A percentile compares a stretch with the other conserved stretches of the same genome.
Conservation (phyloP, 345 rosid genomes). For the Pugionium dolabratum region DNA sequence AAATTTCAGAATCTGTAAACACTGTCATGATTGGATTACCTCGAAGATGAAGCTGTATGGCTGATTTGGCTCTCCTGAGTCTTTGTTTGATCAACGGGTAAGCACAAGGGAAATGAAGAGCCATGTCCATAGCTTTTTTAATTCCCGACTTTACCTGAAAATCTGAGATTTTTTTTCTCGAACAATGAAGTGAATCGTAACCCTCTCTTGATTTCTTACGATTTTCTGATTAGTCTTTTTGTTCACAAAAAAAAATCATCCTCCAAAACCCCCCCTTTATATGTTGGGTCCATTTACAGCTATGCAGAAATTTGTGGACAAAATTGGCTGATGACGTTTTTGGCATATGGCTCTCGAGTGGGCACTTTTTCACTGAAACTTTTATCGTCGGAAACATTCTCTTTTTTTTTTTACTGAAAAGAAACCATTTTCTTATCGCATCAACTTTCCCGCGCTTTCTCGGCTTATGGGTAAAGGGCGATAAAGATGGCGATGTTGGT, state of each 20-base stretch:
- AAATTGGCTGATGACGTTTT: background rate
- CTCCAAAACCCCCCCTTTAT: constrained; percentile 1
- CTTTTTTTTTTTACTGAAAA: constrained; percentile 10
- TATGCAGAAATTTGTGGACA: constrained; percentile 27
- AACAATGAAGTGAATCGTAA: constrained; percentile 14
- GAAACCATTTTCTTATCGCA: background rate
- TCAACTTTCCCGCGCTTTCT: constrained; percentile 36
- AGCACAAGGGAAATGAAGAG: constrained; percentile 28
- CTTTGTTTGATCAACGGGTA: constrained; percentile 35
- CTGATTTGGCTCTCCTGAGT: constrained; percentile 10
- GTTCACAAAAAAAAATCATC: background rate
- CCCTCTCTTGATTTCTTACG: background rate
- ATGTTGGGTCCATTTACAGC: constrained; percentile 24
- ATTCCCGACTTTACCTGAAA: background rate
- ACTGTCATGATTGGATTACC: constrained; percentile 38
- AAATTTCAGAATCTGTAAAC: no score
- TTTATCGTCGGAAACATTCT: background rate
- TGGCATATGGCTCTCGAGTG: constrained; percentile 6
- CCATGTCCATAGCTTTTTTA: constrained; percentile 42
- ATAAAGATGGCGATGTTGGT: constrained; percentile 39
- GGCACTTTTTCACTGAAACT: constrained; percentile 7
- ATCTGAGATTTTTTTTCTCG: constrained; percentile 16
- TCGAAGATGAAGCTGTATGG: constrained; percentile 27
- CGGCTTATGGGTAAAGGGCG: constrained; percentile 16
- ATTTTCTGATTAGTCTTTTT: background rate